Conservation (phyloP, 2,329 filamentous ascomycete species). For the Xylaria sp. region DNA sequence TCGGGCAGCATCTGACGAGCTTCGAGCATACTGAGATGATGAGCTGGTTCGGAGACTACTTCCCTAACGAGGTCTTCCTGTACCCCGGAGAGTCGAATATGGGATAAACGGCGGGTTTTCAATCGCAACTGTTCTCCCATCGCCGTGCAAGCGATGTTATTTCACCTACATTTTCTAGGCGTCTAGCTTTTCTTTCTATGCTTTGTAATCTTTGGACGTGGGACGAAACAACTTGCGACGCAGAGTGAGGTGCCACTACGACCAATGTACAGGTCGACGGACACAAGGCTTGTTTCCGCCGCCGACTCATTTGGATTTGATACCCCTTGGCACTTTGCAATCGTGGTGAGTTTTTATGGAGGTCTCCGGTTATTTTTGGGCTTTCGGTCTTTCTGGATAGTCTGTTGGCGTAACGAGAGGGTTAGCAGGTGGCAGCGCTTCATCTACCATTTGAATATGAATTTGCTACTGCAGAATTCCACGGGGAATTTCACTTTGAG, state of each 20-base stretch:
- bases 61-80: slow-evolving; percentile 41
- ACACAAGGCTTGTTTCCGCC: background rate
- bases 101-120: slow-evolving; percentile 10
- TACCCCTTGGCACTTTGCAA: slow-evolving; percentile 20
- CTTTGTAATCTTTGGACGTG: slow-evolving; percentile 3
- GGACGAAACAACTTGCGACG: background rate
- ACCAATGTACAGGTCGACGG: background rate
- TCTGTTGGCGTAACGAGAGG: slow-evolving; percentile 7
- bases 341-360: background rate
- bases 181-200: background rate
- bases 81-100: slow-evolving; percentile 37
- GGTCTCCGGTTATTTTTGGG: too few relatives aligned
- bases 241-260: background rate
- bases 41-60: slow-evolving; percentile 45
- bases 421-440: background rate
- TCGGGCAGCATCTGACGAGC: slow-evolving; percentile 42
- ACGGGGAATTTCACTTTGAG: background rate
- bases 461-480: background rate
- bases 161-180: background rate
- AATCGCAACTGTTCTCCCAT: background rate
- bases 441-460: slow-evolving; percentile 14
- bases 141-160: slow-evolving; percentile 15
- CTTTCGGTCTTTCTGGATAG: background rate
- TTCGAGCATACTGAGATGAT: slow-evolving; percentile 44
- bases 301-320: slow-evolving; percentile 8